phyloP scores from a whole-genome alignment of 805 yeast species.

The Starmera caribaea region DNA sequence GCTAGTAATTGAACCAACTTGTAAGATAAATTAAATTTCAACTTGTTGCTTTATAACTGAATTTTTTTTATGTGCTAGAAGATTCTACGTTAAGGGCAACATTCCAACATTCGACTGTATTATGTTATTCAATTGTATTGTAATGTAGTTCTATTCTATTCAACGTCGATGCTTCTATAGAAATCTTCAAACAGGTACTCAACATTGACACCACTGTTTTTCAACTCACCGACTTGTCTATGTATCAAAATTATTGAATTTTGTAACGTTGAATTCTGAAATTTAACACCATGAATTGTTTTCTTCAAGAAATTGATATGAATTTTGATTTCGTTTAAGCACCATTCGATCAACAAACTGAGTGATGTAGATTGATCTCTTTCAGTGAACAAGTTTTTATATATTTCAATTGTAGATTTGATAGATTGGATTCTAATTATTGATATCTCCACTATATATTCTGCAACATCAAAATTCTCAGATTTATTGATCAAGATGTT shows the following conservation, averaged over 20 bases:
- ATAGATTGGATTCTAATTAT: conserved; percentile 53
- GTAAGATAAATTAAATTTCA: no score
- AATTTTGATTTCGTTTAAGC: conserved; percentile 48
- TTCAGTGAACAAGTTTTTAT: conserved; percentile 39
- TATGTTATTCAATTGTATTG: no score
- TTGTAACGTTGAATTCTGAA: conserved; percentile 40
- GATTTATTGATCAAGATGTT: conserved; percentile 38
- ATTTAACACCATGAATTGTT: conserved; percentile 55
- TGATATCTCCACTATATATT: conserved; percentile 50
- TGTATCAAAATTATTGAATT: conserved; percentile 45
- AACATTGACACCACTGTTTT: conserved; percentile 60
- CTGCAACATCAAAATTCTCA: conserved; percentile 38
- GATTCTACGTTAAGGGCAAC: no score
- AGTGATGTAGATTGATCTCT: conserved; percentile 29
- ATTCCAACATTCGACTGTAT: no score
- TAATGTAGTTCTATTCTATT: no score
- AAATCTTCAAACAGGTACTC: conserved; percentile 24
- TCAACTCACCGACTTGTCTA: conserved; percentile 54
- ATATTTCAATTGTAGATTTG: conserved; percentile 46
- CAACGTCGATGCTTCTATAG: conserved; percentile 12
- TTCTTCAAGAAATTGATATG: conserved; percentile 54
- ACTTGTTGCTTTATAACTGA: no score
- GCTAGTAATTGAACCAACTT: no score
- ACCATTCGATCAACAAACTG: conserved; percentile 69
- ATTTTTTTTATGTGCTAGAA: no score